Percentiles rank a stretch among this genome's conserved stretches.
phyloP scores from a whole-genome alignment of 768 basidiomycete species.

The Mycena pura region DNA sequence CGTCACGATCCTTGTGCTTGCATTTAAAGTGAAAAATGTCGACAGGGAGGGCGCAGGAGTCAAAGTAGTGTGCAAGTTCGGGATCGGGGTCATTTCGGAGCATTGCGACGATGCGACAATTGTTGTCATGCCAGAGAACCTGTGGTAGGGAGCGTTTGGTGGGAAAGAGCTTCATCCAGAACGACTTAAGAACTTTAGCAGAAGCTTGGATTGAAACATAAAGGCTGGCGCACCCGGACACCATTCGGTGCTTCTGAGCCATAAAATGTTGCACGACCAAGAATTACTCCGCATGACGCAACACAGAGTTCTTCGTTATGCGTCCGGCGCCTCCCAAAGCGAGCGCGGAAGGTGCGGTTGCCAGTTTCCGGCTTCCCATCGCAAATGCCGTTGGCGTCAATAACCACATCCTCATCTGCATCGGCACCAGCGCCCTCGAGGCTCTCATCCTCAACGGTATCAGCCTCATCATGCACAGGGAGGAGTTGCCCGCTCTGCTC shows the following conservation, averaged over 20 bases:
- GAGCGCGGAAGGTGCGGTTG: constrained; percentile 30
- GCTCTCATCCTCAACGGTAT: not conserved
- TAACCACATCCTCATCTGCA: not conserved
- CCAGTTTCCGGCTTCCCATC: constrained; percentile 16
- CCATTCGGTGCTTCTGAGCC: constrained; percentile 33
- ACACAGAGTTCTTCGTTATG: constrained; percentile 39
- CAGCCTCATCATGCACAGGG: not conserved
- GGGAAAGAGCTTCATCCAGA: constrained; percentile 28
- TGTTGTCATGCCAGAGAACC: constrained; percentile 34
- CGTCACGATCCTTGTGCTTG: constrained; percentile 35
- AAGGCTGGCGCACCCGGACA: constrained; percentile 27
- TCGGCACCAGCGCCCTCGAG: not conserved
- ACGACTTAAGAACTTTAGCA: not conserved
- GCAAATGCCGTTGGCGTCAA: not conserved
- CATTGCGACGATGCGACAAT: constrained; percentile 29
- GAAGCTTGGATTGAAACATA: not conserved
- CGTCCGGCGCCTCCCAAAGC: constrained; percentile 36
- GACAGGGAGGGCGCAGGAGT: constrained; percentile 26
- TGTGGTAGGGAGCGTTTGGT: constrained; percentile 27
- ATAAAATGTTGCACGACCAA: constrained; percentile 35
- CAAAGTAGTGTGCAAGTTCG: constrained; percentile 4
- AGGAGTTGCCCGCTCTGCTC: not conserved
- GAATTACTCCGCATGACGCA: constrained; percentile 35
- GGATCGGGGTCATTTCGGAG: constrained; percentile 19
- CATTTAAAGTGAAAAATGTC: constrained; percentile 36